Percentiles rank a stretch among this genome's conserved stretches.
These are phyloP conservation scores for Penicillium sp. DNA, from an alignment of 2,329 filamentous ascomycete genomes.

Conservation along the genomic window DNA sequence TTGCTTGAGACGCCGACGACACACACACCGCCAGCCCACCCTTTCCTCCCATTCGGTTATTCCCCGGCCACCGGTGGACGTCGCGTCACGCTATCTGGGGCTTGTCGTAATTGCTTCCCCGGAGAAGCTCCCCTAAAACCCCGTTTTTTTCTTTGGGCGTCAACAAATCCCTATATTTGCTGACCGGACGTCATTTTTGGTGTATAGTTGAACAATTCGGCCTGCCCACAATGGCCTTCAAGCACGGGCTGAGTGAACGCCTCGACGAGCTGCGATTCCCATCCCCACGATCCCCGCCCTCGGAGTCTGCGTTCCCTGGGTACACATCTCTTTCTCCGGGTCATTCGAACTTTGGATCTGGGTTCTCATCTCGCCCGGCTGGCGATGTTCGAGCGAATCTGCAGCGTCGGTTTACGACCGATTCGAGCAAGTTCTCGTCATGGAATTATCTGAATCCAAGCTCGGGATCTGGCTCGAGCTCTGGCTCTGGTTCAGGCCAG, in stretches of 20 bases:
- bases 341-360: slow-evolving; percentile 64
- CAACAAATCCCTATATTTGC: slow-evolving; percentile 24
- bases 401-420: slow-evolving; percentile 91
- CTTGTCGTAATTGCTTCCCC: slow-evolving; percentile 18
- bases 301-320: slow-evolving; percentile 72
- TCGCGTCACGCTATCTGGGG: slow-evolving; percentile 6
- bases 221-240: slow-evolving; percentile 61
- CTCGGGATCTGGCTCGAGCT: slow-evolving; percentile 52
- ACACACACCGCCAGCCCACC: slow-evolving; percentile 35
- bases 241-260: slow-evolving; percentile 60
- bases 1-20: slow-evolving; percentile 30
- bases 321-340: slow-evolving; percentile 70
- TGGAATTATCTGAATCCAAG: slow-evolving; percentile 64
- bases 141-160: slow-evolving; percentile 1
- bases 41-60: slow-evolving; percentile 13
- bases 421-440: slow-evolving; percentile 78
- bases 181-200: slow-evolving; percentile 25
- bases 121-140: slow-evolving; percentile 12
- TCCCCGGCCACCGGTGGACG: slow-evolving; percentile 15
- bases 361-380: slow-evolving; percentile 51
- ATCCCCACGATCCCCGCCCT: slow-evolving; percentile 72
- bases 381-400: slow-evolving; percentile 74
- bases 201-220: slow-evolving; percentile 35
- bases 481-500: slow-evolving; percentile 28
- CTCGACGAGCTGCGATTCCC: slow-evolving; percentile 81